These are phyloP conservation scores for Aaosphaeria arxii DNA, from an alignment of 2,329 filamentous ascomycete genomes.

Conservation along the genomic window DNA sequence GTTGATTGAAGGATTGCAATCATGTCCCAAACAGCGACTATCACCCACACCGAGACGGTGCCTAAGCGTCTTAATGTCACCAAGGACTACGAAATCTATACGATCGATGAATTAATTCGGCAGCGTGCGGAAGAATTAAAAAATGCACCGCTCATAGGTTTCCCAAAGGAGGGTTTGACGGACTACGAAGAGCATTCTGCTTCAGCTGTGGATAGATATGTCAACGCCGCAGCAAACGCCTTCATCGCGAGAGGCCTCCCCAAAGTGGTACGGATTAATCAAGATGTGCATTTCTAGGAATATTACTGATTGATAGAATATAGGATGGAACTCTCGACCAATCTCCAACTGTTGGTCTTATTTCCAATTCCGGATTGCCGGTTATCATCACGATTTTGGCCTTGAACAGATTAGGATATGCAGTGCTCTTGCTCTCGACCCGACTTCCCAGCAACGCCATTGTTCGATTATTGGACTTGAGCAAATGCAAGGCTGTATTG, in stretches of 20 bases:
- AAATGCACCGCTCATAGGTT: conserved; percentile 18
- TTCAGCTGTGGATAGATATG: conserved; percentile 19
- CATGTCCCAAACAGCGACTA: not conserved
- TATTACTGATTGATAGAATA: not conserved
- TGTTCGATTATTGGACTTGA: conserved; percentile 35
- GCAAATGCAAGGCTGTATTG: conserved; percentile 8
- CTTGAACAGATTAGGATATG: conserved; percentile 55
- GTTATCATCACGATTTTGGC: conserved; percentile 55
- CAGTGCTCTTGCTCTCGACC: conserved; percentile 54
- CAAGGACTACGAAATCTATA: conserved; percentile 7
- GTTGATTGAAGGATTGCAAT: not conserved
- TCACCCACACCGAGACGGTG: not conserved
- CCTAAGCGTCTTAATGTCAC: not conserved
- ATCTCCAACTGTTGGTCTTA: conserved; percentile 42
- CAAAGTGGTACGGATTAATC: not conserved
- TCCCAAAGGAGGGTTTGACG: conserved; percentile 17
- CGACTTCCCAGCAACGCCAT: conserved; percentile 53
- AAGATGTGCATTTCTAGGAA: not conserved
- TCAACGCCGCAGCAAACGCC: conserved; percentile 18
- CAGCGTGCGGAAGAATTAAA: conserved; percentile 14
- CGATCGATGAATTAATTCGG: conserved; percentile 23
- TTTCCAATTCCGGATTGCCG: conserved; percentile 54
- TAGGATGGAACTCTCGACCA: conserved; percentile 4
- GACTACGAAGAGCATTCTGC: conserved; percentile 26
- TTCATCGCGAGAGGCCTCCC: conserved; percentile 16